phyloP scores from a whole-genome alignment of 2,329 filamentous ascomycete genomes.

The Monosporascus ibericus region DNA sequence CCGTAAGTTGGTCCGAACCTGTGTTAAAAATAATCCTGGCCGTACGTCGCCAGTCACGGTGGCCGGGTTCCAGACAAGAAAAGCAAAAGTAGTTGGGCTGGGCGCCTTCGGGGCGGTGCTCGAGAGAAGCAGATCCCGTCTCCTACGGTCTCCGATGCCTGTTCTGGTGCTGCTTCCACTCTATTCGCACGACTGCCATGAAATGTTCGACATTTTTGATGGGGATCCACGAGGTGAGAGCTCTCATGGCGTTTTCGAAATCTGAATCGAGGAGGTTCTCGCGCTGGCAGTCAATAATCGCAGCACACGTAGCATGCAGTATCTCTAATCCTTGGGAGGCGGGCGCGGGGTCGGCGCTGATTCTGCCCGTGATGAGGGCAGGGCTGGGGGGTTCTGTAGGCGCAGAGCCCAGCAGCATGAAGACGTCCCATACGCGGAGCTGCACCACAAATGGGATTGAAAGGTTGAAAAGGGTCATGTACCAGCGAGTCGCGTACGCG shows the following conservation, averaged over 20 bases:
- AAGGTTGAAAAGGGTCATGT: slow-evolving; percentile 94
- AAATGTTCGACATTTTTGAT: slow-evolving; percentile 90
- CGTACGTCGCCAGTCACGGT: no score
- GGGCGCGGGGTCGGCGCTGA: slow-evolving; percentile 20
- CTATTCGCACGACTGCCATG: slow-evolving; percentile 82
- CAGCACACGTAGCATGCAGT: slow-evolving; percentile 82
- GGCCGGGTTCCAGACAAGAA: background rate
- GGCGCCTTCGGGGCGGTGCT: background rate
- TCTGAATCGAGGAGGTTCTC: slow-evolving; percentile 88
- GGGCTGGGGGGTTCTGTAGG: slow-evolving; percentile 33
- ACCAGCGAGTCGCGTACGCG: slow-evolving; percentile 96
- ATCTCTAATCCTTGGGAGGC: slow-evolving; percentile 69
- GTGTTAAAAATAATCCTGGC: no score
- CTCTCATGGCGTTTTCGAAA: slow-evolving; percentile 98
- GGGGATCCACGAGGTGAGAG: slow-evolving; percentile 86
- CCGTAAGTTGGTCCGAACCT: no score
- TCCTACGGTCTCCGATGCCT: slow-evolving; percentile 34
- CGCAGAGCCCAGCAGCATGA: slow-evolving; percentile 83
- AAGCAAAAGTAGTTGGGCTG: background rate
- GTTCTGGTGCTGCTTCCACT: slow-evolving; percentile 65
- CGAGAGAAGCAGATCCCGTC: slow-evolving; percentile 8
- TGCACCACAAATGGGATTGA: slow-evolving; percentile 92
- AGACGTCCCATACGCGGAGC: slow-evolving; percentile 94
- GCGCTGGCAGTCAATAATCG: slow-evolving; percentile 82
- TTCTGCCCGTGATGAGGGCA: slow-evolving; percentile 10